A percentile compares a stretch with the other conserved stretches of the same genome.
Evolutionary conservation across 352 stramenopile genomes (phyloP).

Genomic region (Globisporangium carolinianum): DNA sequence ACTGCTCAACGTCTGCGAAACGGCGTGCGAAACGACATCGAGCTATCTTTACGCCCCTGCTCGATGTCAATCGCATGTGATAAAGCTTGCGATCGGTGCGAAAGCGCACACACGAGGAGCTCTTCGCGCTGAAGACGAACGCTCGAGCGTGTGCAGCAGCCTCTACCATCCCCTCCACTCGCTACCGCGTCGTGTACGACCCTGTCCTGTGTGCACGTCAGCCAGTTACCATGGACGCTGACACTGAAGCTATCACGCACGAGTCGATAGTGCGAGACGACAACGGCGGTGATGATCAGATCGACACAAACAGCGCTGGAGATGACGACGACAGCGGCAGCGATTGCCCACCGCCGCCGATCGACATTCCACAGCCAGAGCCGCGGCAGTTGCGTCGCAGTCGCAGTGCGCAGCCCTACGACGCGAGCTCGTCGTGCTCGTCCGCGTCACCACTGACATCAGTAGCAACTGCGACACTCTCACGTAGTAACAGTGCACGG

Average conservation of each 20-base stretch:
- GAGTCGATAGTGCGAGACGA: neutral
- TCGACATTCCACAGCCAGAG: conserved; percentile 3
- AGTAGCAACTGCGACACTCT: conserved; percentile 1
- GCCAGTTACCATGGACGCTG: neutral
- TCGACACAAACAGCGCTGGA: neutral
- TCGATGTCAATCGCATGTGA: too few relatives aligned
- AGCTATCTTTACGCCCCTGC: too few relatives aligned
- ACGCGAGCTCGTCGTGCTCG: conserved; percentile 3
- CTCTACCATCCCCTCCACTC: too few relatives aligned
- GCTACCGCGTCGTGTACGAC: too few relatives aligned
- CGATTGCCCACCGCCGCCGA: conserved; percentile 4
- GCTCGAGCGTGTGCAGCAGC: too few relatives aligned
- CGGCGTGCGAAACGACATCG: too few relatives aligned
- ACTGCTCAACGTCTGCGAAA: too few relatives aligned
- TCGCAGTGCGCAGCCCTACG: neutral
- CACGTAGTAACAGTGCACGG: conserved; percentile 13
- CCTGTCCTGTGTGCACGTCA: too few relatives aligned
- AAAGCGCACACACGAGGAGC: too few relatives aligned
- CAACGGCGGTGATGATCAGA: neutral
- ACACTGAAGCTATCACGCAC: neutral
- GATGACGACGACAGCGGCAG: neutral
- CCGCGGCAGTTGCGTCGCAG: neutral
- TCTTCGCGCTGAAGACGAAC: too few relatives aligned
- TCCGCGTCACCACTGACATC: neutral
- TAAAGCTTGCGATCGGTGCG: too few relatives aligned